Conservation (phyloP, 2,329 filamentous ascomycete species). For the Cladosporium halotolerans region DNA sequence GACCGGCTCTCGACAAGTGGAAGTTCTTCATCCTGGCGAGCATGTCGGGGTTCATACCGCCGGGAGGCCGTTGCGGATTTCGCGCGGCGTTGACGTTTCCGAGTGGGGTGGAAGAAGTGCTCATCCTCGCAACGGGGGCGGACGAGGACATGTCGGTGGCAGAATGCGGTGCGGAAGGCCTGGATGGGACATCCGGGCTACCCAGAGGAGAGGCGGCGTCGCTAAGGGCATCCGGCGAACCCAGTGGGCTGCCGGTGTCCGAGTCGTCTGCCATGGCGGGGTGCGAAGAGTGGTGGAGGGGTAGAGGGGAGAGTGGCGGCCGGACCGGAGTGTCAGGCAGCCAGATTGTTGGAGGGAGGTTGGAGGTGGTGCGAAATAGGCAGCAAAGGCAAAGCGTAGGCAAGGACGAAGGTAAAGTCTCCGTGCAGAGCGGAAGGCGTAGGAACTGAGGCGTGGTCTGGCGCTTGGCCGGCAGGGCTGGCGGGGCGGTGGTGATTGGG, state of each 20-base stretch:
- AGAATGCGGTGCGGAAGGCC: constrained; percentile 18
- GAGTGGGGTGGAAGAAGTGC: constrained; percentile 73
- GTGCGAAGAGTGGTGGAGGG: constrained; percentile 4
- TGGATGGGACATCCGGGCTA: constrained; percentile 1
- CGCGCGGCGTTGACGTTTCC: constrained; percentile 67
- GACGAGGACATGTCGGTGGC: constrained; percentile 20
- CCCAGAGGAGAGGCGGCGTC: constrained; percentile 10
- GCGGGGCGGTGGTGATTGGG: constrained; percentile 4
- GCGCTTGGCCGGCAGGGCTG: neutral
- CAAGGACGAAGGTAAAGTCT: neutral
- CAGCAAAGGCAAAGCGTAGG: neutral
- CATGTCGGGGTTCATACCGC: constrained; percentile 48
- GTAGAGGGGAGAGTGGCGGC: constrained; percentile 22
- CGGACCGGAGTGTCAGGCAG: constrained; percentile 18
- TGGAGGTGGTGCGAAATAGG: neutral
- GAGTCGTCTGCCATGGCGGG: constrained; percentile 12
- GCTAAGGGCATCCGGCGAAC: constrained; percentile 13
- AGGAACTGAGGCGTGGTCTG: neutral
- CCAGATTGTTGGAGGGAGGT: neutral
- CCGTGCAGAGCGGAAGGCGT: neutral
- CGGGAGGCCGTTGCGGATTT: constrained; percentile 36
- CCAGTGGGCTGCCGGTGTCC: constrained; percentile 6
- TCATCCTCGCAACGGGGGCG: constrained; percentile 49
- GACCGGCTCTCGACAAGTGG: constrained; percentile 57
- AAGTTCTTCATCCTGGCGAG: constrained; percentile 65